Evolutionary conservation across 1,139 yeast species (phyloP), one percentile per base, ranked within the genome.

Genomic region (Pichia sp.): DNA sequence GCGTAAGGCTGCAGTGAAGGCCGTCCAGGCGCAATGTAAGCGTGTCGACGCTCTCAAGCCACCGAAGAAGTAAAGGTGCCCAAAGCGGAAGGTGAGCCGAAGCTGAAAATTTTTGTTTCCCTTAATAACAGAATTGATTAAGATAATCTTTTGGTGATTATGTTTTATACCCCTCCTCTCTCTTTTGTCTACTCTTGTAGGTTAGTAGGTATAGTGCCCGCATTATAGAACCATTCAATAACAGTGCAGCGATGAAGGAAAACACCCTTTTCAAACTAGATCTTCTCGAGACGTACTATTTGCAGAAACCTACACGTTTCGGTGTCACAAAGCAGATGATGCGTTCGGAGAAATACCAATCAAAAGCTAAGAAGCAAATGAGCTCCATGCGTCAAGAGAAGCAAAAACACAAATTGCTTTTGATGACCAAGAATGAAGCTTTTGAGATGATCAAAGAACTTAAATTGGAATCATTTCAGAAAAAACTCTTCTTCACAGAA

Each of bases 1-100:
- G 50, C 67, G 93, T 49, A 79, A 74, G 53, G 68, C 66, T 40
- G 70, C 72, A 10, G 76, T 82, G 46, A 74, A 70, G 49, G 62
- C 66, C 35, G 70, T 81, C 36, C 91, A 81, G 58, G 64, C 60
- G 3, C 34, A 32, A 27, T 32, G 33, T 10, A 32, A 32, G 18
- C 34, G 38, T 21, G 30, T 39, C 12, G 52, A 51, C n/a, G 38
- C n/a, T n/a, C n/a, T n/a, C n/a, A n/a, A n/a, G n/a, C n/a, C n/a
- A n/a, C n/a, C n/a, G n/a, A n/a, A n/a, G n/a, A n/a, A n/a, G n/a
- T n/a, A n/a, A n/a, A n/a, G n/a, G n/a, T n/a, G n/a, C n/a, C n/a
- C n/a, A n/a, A n/a, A n/a, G n/a, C n/a, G n/a, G n/a, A n/a, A n/a
- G n/a, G n/a, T n/a, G n/a, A n/a, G n/a, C n/a, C n/a, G n/a, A n/a